Base-by-base conservation (phyloP, 192 early-diverging fungal species). In the Helicostylum pulchrum region DNA sequence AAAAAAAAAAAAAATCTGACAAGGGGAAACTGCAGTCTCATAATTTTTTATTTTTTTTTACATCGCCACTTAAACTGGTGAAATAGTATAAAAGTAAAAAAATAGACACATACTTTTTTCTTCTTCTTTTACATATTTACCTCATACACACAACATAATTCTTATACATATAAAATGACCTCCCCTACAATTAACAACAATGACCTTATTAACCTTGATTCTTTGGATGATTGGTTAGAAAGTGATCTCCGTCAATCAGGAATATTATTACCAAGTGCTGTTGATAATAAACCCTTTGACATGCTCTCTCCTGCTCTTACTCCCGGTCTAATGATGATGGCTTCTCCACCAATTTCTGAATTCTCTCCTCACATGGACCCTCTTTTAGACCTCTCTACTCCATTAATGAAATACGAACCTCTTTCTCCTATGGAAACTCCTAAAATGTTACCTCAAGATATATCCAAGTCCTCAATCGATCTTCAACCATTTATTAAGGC, bases 171-270 rank as follows among this genome's bases (percentile, higher is more conserved):
- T 3, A 39, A 9, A 39, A 39, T 39, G 36, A 39, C 36, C 6
- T 39, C 34, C 34, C 34, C 36, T 39, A 9, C 6, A 39, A 39
- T 39, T 39, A 39, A 39, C 9, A 39, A 39, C 36, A 49, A 15
- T 43, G 62, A 59, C 7, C 36, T 39, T 20, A 12, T 67, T n/a
- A 56, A 57, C 49, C 32, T 56, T 30, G 64, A 71, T 9, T 44
- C 63, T n/a, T 46, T 73, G 42, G 71, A 73, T 53, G 66, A 73
- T 20, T 68, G 71, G 66, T 45, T 68, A 19, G 71, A 73, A 56
- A 68, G 58, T 11, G 71, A 68, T 39, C 54, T 73, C 8, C 66
- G 55, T 30, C 62, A 67, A 63, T 57, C 53, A 30, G 71, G 71
- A 23, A 67, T 73, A 51, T 32, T 80, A 53, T 39, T 65, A 4